These are phyloP conservation scores for Diaporthe capsici DNA, from an alignment of 2,329 filamentous ascomycete genomes.

Conservation along the genomic window DNA sequence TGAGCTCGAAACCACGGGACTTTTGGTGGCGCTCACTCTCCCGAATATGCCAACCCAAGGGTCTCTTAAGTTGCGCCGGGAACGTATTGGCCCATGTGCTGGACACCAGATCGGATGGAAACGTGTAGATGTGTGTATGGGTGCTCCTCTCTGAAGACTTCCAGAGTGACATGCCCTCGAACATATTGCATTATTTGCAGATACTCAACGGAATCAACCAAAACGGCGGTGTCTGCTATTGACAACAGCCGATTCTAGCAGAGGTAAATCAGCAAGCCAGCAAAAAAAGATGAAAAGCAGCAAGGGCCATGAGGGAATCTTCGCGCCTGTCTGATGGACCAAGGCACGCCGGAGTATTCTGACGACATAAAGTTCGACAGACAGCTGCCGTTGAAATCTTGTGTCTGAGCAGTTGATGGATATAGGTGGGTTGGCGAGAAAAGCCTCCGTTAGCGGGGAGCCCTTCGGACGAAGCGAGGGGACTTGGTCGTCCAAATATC, in stretches of 20 bases:
- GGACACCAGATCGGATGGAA: background rate
- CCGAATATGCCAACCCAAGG: background rate
- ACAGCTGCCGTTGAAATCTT: background rate
- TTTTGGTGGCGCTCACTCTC: background rate
- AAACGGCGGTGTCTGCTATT: background rate
- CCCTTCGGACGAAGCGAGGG: constrained; percentile 17
- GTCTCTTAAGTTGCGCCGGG: background rate
- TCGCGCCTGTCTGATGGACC: background rate
- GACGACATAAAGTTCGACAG: background rate
- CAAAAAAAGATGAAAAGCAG: background rate
- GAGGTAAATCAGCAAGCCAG: background rate
- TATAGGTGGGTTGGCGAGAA: background rate
- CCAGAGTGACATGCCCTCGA: background rate
- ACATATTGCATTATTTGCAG: background rate
- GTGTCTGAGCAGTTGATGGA: background rate
- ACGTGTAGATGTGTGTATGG: background rate
- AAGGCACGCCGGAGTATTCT: constrained; percentile 5
- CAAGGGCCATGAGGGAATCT: background rate
- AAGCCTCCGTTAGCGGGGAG: background rate
- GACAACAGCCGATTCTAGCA: background rate
- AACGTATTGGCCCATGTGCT: background rate
- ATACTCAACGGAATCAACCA: background rate
- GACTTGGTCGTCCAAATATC: constrained; percentile 13
- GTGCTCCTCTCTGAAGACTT: background rate
- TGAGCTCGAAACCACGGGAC: background rate